Conservation (phyloP, 176 grass and related monocot genomes). For the Juncus inflexus region DNA sequence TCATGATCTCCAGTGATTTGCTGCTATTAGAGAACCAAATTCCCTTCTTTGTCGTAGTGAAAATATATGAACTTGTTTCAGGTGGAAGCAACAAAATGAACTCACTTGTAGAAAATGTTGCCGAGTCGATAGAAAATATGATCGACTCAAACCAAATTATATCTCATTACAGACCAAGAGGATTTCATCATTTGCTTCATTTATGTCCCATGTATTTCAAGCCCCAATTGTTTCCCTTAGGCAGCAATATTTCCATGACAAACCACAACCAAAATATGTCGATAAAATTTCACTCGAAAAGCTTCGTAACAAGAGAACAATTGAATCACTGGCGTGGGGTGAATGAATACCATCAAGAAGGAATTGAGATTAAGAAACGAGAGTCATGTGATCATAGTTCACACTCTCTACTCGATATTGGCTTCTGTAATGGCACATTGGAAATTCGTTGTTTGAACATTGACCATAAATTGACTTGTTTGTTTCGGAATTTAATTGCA, state of each 20-base stretch:
- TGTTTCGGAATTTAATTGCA: slow-evolving; percentile 25
- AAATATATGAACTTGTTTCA: not conserved
- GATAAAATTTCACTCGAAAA: no score
- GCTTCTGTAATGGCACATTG: slow-evolving; percentile 16
- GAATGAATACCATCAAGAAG: slow-evolving; percentile 21
- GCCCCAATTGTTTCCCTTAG: no score
- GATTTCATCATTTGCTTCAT: no score
- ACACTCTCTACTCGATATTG: slow-evolving; percentile 28
- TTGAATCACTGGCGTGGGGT: slow-evolving; percentile 1
- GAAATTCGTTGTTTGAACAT: slow-evolving; percentile 25
- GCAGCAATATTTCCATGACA: not conserved
- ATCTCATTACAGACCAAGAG: no score
- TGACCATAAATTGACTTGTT: slow-evolving; percentile 9
- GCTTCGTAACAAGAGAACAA: not conserved
- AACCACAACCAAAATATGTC: not conserved
- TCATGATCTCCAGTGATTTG: not conserved
- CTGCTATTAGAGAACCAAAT: no score
- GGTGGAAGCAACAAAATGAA: not conserved
- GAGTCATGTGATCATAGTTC: not conserved
- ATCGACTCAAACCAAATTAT: no score
- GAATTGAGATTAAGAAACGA: slow-evolving; percentile 17
- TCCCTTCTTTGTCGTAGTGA: not conserved
- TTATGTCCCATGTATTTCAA: no score
- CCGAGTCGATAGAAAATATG: not conserved
- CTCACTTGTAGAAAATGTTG: not conserved